These are phyloP conservation scores for Starmerella apicola DNA, from an alignment of 805 yeast genomes.

Conservation along the genomic window DNA sequence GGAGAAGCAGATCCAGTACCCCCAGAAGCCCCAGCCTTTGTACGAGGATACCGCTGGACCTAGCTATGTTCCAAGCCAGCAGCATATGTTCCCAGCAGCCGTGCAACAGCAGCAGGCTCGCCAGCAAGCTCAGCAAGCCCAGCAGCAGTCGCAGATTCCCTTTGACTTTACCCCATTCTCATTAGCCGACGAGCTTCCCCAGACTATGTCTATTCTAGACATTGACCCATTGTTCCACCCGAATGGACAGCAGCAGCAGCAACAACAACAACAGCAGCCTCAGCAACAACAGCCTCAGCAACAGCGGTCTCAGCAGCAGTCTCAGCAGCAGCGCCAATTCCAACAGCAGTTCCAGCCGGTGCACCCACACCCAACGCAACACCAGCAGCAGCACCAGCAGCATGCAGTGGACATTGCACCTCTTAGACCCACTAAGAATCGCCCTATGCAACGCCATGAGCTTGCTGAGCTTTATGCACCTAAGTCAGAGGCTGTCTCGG, in stretches of 20 bases:
- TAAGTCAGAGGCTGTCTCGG: background rate
- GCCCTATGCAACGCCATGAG: conserved; percentile 16
- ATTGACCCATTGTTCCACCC: conserved; percentile 18
- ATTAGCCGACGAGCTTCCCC: conserved; percentile 26
- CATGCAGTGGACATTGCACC: background rate
- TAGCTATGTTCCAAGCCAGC: conserved; percentile 4
- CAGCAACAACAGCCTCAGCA: background rate
- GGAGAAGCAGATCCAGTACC: conserved; percentile 28
- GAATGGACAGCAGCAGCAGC: conserved; percentile 4
- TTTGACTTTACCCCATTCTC: conserved; percentile 25
- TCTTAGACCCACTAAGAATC: background rate
- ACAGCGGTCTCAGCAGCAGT: background rate
- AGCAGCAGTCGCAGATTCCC: conserved; percentile 6
- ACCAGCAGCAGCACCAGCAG: background rate
- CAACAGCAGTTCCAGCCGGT: conserved; percentile 6
- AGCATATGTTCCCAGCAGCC: conserved; percentile 20
- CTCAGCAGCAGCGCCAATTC: too few species aligned
- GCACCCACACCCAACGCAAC: background rate
- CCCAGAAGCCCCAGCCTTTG: conserved; percentile 21
- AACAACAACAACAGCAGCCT: conserved; percentile 5
- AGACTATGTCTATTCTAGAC: conserved; percentile 15
- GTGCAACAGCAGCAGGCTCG: conserved; percentile 11
- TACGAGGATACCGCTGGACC: conserved; percentile 14
- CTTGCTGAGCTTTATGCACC: conserved; percentile 14
- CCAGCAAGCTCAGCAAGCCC: conserved; percentile 1